A percentile compares a stretch with the other conserved stretches of the same genome.
phyloP scores from a whole-genome alignment of 345 rosid species.

The Acer yangbiense region DNA sequence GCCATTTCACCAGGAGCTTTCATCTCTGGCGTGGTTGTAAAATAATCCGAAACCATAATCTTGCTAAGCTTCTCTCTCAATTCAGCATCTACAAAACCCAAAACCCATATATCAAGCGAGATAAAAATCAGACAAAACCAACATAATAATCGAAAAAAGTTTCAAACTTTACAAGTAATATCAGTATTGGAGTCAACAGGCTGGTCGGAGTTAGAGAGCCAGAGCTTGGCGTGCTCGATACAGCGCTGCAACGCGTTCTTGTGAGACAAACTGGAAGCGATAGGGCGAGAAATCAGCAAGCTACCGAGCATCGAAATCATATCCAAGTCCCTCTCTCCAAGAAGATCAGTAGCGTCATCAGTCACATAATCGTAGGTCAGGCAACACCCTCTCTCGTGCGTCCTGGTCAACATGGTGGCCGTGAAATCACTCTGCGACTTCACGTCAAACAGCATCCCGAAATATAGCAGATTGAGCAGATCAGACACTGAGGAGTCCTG shows the following conservation, averaged over 20 bases:
- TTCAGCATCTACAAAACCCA: constrained; percentile 57
- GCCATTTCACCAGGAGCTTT: constrained; percentile 82
- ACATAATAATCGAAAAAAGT: background rate
- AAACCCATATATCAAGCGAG: background rate
- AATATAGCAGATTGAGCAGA: constrained; percentile 76
- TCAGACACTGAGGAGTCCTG: constrained; percentile 43
- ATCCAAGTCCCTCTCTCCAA: constrained; percentile 84
- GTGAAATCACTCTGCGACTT: constrained; percentile 79
- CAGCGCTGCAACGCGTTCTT: constrained; percentile 77
- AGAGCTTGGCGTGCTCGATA: constrained; percentile 68
- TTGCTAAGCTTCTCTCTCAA: constrained; percentile 74
- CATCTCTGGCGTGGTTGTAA: constrained; percentile 82
- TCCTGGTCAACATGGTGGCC: constrained; percentile 76
- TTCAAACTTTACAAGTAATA: constrained; percentile 54
- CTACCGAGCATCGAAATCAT: constrained; percentile 63
- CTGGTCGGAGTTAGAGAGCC: constrained; percentile 70
- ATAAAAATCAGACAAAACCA: background rate
- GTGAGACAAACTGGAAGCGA: constrained; percentile 73
- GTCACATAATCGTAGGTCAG: constrained; percentile 88
- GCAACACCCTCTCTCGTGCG: constrained; percentile 89
- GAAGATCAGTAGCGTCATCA: constrained; percentile 89
- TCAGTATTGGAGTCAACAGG: constrained; percentile 54
- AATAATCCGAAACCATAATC: constrained; percentile 88
- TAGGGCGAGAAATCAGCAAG: constrained; percentile 74
- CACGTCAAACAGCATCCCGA: constrained; percentile 80